Conservation (phyloP, 1,284 basidiomycete species). For the Ceratorhiza oryzae-sativae region DNA sequence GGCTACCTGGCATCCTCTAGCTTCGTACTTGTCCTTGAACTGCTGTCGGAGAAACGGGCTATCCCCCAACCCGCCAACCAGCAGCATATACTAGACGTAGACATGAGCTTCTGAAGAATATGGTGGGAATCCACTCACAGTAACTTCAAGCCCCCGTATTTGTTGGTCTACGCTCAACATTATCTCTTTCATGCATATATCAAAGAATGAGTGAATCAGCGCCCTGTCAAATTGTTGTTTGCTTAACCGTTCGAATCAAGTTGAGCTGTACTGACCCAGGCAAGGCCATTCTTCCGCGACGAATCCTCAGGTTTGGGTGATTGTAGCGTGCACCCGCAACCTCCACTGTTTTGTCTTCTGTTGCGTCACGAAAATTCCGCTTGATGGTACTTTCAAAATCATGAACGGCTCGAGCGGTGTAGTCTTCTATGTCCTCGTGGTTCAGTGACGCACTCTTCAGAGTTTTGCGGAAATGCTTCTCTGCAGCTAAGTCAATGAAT, state of each 20-base stretch:
- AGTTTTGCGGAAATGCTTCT: not conserved
- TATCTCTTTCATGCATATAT: constrained; percentile 14
- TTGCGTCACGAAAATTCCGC: constrained; percentile 5
- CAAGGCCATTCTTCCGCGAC: constrained; percentile 14
- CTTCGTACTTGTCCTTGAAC: constrained; percentile 2
- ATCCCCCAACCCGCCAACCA: constrained; percentile 27
- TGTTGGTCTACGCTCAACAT: not conserved
- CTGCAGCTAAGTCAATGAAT: constrained; percentile 13
- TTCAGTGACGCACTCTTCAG: not conserved
- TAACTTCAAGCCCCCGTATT: not conserved
- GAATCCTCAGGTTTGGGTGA: not conserved
- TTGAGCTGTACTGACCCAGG: not conserved
- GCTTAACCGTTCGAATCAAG: not conserved
- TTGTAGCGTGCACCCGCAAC: not conserved
- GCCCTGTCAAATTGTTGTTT: not conserved
- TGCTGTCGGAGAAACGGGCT: constrained; percentile 7
- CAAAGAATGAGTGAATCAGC: constrained; percentile 1
- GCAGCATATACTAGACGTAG: constrained; percentile 1
- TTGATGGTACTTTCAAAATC: constrained; percentile 36
- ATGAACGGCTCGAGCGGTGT: not conserved
- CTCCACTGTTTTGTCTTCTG: not conserved
- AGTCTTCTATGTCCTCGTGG: constrained; percentile 4
- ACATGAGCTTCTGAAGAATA: not conserved
- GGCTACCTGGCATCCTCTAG: not conserved
- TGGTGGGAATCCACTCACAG: not conserved